Conservation (phyloP, 257 asterid genomes). For the Primulina tabacum region DNA sequence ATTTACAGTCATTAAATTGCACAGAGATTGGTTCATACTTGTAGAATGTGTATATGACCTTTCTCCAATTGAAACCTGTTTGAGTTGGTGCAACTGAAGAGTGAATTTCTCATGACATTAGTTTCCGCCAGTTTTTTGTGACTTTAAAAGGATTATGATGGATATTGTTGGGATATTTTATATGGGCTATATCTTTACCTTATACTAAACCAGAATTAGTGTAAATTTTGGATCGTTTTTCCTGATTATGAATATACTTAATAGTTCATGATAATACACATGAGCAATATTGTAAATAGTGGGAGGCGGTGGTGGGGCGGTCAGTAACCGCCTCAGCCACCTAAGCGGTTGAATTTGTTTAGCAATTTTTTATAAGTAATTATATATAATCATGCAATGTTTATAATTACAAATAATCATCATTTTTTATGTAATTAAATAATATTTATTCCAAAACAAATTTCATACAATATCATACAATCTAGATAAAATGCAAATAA, state of each 20-base stretch:
- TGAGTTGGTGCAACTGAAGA: slow-evolving; percentile 14
- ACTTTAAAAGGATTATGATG: not conserved
- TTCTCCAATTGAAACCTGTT: slow-evolving; percentile 11
- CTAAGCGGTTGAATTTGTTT: no score
- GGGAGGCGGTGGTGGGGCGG: no score
- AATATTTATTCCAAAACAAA: no score
- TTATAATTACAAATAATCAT: no score
- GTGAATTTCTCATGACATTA: not conserved
- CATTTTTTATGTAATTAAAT: no score
- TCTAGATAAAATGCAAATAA: no score
- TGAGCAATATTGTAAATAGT: no score
- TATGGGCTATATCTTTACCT: not conserved
- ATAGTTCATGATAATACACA: not conserved
- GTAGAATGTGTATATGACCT: not conserved
- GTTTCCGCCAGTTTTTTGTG: not conserved
- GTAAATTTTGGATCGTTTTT: no score
- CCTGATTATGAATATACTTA: not conserved
- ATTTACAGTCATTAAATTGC: slow-evolving; percentile 10
- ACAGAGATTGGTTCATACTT: slow-evolving; percentile 2
- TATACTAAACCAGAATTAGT: not conserved
- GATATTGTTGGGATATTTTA: not conserved
- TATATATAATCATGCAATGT: no score
- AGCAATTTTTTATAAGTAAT: no score
- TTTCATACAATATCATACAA: no score
- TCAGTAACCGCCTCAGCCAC: no score